phyloP scores from a whole-genome alignment of 2,329 filamentous ascomycete genomes.

The Penicillium sp. region DNA sequence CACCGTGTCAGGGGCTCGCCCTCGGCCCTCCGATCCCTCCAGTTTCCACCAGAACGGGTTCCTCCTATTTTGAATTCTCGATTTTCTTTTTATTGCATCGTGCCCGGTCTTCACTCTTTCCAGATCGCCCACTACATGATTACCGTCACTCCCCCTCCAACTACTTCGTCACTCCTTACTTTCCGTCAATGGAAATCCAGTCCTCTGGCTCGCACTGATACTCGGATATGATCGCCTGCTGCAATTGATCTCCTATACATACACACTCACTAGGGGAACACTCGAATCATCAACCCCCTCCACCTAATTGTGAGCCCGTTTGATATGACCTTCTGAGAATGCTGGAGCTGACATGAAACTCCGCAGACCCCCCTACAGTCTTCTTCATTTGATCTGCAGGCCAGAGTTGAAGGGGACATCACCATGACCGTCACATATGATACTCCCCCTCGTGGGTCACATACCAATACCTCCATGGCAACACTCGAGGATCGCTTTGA shows the following conservation, averaged over 20 bases:
- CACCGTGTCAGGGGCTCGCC: conserved; percentile 36
- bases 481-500: conserved; percentile 90
- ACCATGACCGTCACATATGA: conserved; percentile 77
- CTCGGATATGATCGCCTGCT: conserved; percentile 31
- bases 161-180: conserved; percentile 26
- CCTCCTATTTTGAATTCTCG: conserved; percentile 33
- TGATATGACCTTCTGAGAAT: not conserved
- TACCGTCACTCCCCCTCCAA: conserved; percentile 27
- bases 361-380: conserved; percentile 4
- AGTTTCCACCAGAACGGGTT: conserved; percentile 32
- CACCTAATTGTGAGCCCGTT: conserved; percentile 15
- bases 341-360: conserved; percentile 8
- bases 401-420: conserved; percentile 37
- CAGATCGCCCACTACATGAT: conserved; percentile 25
- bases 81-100: conserved; percentile 27
- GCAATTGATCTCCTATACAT: conserved; percentile 24
- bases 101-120: conserved; percentile 26
- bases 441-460: conserved; percentile 63
- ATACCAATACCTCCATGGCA: conserved; percentile 47
- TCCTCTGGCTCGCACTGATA: conserved; percentile 20
- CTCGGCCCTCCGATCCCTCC: conserved; percentile 27
- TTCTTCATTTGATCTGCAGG: conserved; percentile 41
- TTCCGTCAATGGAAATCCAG: conserved; percentile 27
- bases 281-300: conserved; percentile 10
- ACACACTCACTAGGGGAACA: conserved; percentile 13